These are phyloP conservation scores for Leucosporidium creatinivorum DNA, from an alignment of 768 basidiomycete genomes.

Conservation along the genomic window DNA sequence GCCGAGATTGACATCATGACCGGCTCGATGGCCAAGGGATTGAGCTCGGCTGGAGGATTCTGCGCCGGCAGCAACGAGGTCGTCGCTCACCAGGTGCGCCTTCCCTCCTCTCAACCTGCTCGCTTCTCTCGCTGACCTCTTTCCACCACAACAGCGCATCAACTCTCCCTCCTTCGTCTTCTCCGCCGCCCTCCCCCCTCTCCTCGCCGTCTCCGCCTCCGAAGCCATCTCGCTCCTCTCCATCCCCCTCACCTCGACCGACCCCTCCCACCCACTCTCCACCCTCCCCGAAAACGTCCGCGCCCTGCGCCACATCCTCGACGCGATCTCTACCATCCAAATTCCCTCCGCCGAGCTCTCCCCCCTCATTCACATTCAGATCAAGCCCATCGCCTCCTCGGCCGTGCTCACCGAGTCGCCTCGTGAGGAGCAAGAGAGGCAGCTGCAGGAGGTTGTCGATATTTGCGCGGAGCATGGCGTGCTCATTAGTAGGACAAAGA, in stretches of 20 bases:
- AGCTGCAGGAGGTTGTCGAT: conserved; percentile 89
- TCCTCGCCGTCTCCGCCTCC: conserved; percentile 79
- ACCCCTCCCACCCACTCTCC: conserved; percentile 49
- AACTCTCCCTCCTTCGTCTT: conserved; percentile 93
- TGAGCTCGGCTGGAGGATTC: conserved; percentile 83
- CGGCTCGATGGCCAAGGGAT: conserved; percentile 75
- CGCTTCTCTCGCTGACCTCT: not conserved
- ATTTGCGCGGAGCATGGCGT: conserved; percentile 74
- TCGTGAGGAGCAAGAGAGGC: conserved; percentile 58
- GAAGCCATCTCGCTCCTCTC: conserved; percentile 75
- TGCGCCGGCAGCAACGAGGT: conserved; percentile 80
- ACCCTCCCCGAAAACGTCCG: conserved; percentile 73
- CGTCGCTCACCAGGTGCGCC: conserved; percentile 72
- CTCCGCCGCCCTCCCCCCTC: conserved; percentile 86
- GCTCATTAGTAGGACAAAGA: conserved; percentile 73
- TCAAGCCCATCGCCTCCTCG: conserved; percentile 44
- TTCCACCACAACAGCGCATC: conserved; percentile 58
- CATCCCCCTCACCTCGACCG: conserved; percentile 52
- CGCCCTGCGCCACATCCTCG: conserved; percentile 68
- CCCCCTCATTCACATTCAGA: conserved; percentile 76
- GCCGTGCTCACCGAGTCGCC: conserved; percentile 38
- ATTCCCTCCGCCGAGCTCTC: conserved; percentile 80
- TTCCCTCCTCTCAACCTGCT: no score
- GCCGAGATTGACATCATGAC: conserved; percentile 89
- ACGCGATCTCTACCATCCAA: conserved; percentile 67